Evolutionary conservation across 2,329 filamentous ascomycete genomes (phyloP).

Genomic region (Fusarium sp.): DNA sequence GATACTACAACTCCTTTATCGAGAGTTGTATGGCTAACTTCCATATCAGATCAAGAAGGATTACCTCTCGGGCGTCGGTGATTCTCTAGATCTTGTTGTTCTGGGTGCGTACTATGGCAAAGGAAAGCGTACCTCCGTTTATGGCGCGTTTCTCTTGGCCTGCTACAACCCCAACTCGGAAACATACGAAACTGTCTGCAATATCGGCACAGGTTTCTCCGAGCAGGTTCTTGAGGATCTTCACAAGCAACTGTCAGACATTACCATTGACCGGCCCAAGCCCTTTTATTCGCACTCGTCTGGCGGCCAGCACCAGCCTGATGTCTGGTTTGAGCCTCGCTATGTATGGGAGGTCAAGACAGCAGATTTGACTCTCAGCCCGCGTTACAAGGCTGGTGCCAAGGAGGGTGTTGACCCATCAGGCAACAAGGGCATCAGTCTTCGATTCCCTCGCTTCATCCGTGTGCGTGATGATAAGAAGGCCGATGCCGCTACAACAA

Average conservation of each 20-base stretch:
- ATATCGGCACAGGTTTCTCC: constrained; percentile 97
- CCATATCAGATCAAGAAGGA: constrained; percentile 88
- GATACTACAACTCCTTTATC: constrained; percentile 8
- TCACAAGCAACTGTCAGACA: constrained; percentile 78
- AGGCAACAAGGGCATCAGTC: constrained; percentile 82
- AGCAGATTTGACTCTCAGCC: constrained; percentile 91
- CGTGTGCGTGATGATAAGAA: constrained; percentile 96
- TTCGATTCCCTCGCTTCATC: constrained; percentile 94
- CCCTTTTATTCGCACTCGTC: constrained; percentile 92
- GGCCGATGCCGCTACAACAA: constrained; percentile 87
- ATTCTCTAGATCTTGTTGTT: constrained; percentile 96
- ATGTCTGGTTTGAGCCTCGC: constrained; percentile 97
- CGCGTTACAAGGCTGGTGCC: constrained; percentile 90
- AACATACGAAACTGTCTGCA: constrained; percentile 94
- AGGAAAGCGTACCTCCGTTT: constrained; percentile 95
- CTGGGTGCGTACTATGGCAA: constrained; percentile 94
- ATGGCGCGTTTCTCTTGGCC: constrained; percentile 94
- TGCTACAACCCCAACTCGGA: constrained; percentile 88
- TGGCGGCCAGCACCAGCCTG: constrained; percentile 91
- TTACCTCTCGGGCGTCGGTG: constrained; percentile 92
- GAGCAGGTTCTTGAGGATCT: constrained; percentile 94
- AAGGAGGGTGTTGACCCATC: constrained; percentile 80
- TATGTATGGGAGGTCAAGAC: constrained; percentile 99
- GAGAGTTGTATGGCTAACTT: constrained; percentile 68
- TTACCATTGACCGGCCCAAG: constrained; percentile 90